Base-by-base conservation (phyloP, 495 filamentous ascomycete species). In the Platismatia glauca region DNA sequence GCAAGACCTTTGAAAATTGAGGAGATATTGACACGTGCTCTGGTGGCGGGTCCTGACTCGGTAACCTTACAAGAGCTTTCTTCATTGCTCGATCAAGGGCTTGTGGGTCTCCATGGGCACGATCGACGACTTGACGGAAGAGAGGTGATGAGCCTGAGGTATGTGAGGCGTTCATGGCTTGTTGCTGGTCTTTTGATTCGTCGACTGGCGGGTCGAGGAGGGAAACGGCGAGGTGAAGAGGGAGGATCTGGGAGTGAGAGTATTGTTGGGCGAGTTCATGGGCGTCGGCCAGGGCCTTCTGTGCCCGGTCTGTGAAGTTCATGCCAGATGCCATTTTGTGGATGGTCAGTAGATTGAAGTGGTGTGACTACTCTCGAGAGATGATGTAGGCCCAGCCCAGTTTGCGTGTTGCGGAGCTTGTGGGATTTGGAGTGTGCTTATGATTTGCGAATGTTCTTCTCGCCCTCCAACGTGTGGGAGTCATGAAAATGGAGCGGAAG, bases 1-100 rank as follows among this genome's bases (percentile, higher is more conserved):
- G 82, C 35, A 98, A 79, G 58, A 96, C 82, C 64, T 88, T 95
- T 44, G 83, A 79, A 73, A 97, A 89, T 16, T 82, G 78, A 4
- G 92, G 91, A 7, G 91, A 84, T 67, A 93, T 84, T 39, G 87
- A 84, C 41, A 94, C 85, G 56, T 83, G 80, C 64, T 98, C 94
- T 57, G 94, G 93, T 34, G 94, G 93, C 5, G 94, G 94, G 63
- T 96, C 90, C 77, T 98, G 94, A 67, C 88, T 93, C 0, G 94
- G 92, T 64, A 95, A 77, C 39, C 94, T 87, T 57, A 98, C 94
- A 58, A 97, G 77, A 11, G 79, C 82, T 80, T 94, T 96, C 81
- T 97, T 96, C 57, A 98, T 79, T 9, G 89, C 79, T 58, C 94
- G 84, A 71, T 96, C 90, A 62, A 98, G 83, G 7, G 85, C 78